phyloP scores from a whole-genome alignment of 177 flowering plant species.

The Vitis hybrid region DNA sequence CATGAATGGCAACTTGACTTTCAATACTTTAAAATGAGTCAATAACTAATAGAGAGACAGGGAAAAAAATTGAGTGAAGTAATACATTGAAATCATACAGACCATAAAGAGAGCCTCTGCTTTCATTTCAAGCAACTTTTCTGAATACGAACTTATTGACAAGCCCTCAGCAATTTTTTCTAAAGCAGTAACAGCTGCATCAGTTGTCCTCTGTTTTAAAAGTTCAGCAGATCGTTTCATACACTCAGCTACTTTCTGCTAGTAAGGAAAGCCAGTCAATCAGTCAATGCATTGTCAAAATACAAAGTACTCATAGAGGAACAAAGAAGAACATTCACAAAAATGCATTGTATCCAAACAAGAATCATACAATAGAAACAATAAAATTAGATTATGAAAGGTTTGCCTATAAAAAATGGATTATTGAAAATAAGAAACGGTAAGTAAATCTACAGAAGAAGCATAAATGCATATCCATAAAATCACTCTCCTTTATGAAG shows the following conservation, averaged over 20 bases:
- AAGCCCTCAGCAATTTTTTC: slow-evolving; percentile 58
- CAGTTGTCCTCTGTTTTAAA: slow-evolving; percentile 45
- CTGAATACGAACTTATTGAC: slow-evolving; percentile 66
- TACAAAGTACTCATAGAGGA: no score
- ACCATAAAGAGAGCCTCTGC: slow-evolving; percentile 82
- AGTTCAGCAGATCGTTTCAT: slow-evolving; percentile 46
- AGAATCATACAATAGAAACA: no score
- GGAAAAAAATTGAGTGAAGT: background rate
- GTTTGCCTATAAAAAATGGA: background rate
- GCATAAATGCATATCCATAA: background rate
- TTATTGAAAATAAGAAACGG: background rate
- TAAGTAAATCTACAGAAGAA: no score
- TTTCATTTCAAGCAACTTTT: slow-evolving; percentile 77
- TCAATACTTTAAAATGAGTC: background rate
- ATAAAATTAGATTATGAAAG: no score
- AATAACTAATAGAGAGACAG: background rate
- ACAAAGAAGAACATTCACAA: background rate
- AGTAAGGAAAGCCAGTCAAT: slow-evolving; percentile 19
- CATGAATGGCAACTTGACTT: background rate
- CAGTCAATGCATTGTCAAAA: background rate
- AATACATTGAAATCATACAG: slow-evolving; percentile 21
- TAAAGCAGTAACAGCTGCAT: slow-evolving; percentile 59
- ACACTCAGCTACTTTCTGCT: slow-evolving; percentile 65
- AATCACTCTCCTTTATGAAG: background rate
- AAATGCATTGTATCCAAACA: no score